phyloP scores from a whole-genome alignment of 495 filamentous ascomycete species.

The Penicillium cinerascens region DNA sequence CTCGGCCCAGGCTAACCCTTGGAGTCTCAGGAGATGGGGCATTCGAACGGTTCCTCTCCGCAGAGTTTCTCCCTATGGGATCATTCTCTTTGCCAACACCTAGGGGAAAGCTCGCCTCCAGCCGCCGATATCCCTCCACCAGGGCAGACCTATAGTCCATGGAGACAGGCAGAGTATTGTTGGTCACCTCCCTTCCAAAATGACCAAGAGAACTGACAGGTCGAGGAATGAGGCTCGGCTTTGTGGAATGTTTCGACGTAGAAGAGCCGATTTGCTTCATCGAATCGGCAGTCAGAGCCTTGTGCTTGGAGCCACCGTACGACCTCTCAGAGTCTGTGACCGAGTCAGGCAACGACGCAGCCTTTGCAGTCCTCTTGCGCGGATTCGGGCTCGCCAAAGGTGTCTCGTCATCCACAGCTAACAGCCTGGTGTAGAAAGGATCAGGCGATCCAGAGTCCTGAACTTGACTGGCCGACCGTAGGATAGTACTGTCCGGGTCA shows the following conservation, averaged over 20 bases:
- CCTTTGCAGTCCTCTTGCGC: constrained; percentile 10
- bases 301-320: background rate
- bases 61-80: background rate
- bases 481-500: background rate
- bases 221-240: constrained; percentile 10
- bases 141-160: background rate
- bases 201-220: constrained; percentile 1
- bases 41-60: background rate
- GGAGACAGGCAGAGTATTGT: background rate
- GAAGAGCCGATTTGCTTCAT: background rate
- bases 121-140: background rate
- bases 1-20: background rate
- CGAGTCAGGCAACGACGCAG: constrained; percentile 10
- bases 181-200: background rate
- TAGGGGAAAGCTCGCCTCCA: background rate
- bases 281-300: background rate
- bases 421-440: background rate
- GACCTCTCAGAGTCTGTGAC: constrained; percentile 12
- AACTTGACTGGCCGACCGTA: background rate
- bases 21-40: background rate
- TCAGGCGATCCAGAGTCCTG: constrained; percentile 2
- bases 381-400: background rate
- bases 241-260: background rate
- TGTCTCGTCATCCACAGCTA: background rate
- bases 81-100: background rate